Conservation (phyloP, 2,329 filamentous ascomycete species). For the Colletotrichum sp. region DNA sequence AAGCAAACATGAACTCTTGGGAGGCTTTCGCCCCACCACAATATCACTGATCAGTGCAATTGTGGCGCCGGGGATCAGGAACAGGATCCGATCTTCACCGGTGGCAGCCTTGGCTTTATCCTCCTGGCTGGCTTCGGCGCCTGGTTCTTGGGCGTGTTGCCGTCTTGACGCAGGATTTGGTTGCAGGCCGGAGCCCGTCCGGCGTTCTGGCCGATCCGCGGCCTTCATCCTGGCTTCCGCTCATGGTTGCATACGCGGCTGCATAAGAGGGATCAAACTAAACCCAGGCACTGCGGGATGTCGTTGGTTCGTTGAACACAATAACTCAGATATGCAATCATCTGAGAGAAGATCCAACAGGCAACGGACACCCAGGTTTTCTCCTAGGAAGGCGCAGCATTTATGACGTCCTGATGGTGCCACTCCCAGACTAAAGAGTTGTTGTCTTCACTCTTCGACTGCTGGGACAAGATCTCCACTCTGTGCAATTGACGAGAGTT, state of each 20-base stretch:
- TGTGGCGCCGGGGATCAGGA: not conserved
- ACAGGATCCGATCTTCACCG: not conserved
- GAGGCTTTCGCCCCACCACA: not conserved
- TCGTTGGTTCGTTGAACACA: not conserved
- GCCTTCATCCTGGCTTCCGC: not conserved
- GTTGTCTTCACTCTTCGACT: not conserved
- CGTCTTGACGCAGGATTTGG: not conserved
- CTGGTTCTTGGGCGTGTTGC: not conserved
- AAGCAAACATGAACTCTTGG: slow-evolving; percentile 6
- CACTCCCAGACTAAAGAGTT: not conserved
- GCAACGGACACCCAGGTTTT: not conserved
- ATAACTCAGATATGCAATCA: not conserved
- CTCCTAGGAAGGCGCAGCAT: not conserved
- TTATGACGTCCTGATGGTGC: not conserved
- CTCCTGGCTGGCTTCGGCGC: not conserved
- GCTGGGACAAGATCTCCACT: not conserved
- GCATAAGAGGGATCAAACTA: not conserved
- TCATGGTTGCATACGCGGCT: not conserved
- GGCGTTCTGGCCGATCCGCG: not conserved
- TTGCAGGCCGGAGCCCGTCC: not conserved
- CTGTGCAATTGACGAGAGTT: not conserved
- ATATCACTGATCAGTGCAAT: not conserved
- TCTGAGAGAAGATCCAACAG: not conserved
- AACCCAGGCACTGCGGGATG: not conserved
- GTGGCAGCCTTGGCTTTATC: not conserved